phyloP scores from a whole-genome alignment of 441 rosid species.

The Flueggea neowawraea region DNA sequence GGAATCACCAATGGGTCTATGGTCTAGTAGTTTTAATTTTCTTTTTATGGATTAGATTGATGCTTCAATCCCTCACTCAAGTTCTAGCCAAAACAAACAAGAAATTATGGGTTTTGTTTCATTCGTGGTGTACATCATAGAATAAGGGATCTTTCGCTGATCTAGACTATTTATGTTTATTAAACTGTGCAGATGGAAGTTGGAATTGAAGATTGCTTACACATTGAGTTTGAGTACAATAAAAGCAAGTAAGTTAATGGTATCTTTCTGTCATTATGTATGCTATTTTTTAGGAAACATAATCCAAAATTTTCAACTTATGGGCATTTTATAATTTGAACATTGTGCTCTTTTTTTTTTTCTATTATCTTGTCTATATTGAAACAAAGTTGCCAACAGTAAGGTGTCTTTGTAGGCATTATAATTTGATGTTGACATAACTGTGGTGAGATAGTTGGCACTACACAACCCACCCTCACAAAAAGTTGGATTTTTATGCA shows the following conservation, averaged over 20 bases:
- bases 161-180: not conserved
- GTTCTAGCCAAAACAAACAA: not conserved
- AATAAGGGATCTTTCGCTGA: not conserved
- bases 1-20: too few relatives aligned
- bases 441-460: too few relatives aligned
- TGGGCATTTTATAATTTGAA: not conserved
- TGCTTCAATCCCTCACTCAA: too few relatives aligned
- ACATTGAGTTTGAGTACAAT: slow-evolving; percentile 97
- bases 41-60: too few relatives aligned
- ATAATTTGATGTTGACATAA: too few relatives aligned
- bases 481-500: too few relatives aligned
- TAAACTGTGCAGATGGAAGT: slow-evolving; percentile 86
- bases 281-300: not conserved
- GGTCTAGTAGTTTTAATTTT: too few relatives aligned
- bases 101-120: not conserved
- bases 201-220: slow-evolving; percentile 98
- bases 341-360: not conserved
- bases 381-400: not conserved
- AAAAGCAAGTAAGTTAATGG: slow-evolving; percentile 88
- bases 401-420: not conserved
- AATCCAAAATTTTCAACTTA: not conserved
- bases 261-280: not conserved
- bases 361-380: not conserved
- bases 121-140: not conserved
- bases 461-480: too few relatives aligned